These are phyloP conservation scores for Sporisorium iseilematis-ciliati DNA, from an alignment of 1,284 basidiomycete species.

Conservation along the genomic window DNA sequence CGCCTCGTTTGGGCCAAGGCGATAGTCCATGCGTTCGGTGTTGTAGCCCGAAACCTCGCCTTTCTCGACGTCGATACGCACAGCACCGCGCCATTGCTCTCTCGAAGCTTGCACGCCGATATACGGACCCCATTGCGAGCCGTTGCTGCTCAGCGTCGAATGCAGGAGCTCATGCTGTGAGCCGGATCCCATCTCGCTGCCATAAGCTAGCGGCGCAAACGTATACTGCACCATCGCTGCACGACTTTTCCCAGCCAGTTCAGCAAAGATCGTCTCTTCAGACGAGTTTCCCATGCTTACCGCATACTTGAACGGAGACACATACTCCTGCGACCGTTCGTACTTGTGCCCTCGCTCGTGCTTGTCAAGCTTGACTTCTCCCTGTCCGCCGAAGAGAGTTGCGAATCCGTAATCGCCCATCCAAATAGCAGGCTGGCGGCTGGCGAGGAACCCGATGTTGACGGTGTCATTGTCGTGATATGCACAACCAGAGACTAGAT, in stretches of 20 bases:
- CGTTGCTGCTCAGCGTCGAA: neutral
- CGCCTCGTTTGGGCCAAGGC: conserved; percentile 71
- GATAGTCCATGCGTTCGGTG: conserved; percentile 76
- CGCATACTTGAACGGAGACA: conserved; percentile 78
- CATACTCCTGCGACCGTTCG: conserved; percentile 75
- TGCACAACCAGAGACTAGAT: conserved; percentile 39
- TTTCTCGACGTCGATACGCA: conserved; percentile 73
- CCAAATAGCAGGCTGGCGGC: conserved; percentile 80
- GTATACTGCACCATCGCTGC: conserved; percentile 78
- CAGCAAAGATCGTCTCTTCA: conserved; percentile 70
- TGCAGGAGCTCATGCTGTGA: neutral
- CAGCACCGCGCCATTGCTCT: conserved; percentile 75
- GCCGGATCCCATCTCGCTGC: neutral
- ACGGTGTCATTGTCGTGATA: conserved; percentile 53
- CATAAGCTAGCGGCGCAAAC: conserved; percentile 12
- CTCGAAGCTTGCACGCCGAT: conserved; percentile 80
- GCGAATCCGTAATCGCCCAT: conserved; percentile 75
- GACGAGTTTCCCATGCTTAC: conserved; percentile 75
- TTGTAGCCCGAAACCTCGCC: conserved; percentile 79
- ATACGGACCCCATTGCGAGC: conserved; percentile 72
- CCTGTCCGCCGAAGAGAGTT: conserved; percentile 69
- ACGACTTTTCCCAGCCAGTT: conserved; percentile 83
- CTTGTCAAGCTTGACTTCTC: conserved; percentile 73
- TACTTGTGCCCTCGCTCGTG: conserved; percentile 77
- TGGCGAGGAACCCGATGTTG: conserved; percentile 41